Evolutionary conservation across 495 filamentous ascomycete genomes (phyloP), one percentile per base, ranked within the genome.

Genomic region (Aspergillus diversus): DNA sequence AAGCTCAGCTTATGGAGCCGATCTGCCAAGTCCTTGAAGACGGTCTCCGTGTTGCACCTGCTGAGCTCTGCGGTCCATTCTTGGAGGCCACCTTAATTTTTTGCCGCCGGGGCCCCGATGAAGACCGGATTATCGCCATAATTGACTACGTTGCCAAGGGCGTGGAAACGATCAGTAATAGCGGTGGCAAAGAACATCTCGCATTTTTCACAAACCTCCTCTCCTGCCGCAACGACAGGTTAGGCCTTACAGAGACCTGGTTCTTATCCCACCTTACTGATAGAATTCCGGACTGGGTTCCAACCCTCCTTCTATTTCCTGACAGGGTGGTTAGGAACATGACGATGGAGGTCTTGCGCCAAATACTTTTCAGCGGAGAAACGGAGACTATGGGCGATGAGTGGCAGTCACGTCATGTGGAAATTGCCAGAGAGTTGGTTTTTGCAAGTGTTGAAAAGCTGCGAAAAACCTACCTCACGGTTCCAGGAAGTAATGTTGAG

Each of bases 281-380:
- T 7, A 79, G 75, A 16, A 72, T 92, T 11, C 80, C 83, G 0
- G 73, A 81, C 37, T 93, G 89, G 88, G 87, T 80, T 2, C 91
- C 91, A 7, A 81, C 86, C 3, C 69, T 95, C 32, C 79, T 92
- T 17, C 83, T 84, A 49, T 89, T 88, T 65, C 81, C 75, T 16
- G 88, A 91, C 46, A 72, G 73, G 12, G 59, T 69, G 4, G 80
- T 91, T 31, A 84, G 85, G 27, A 71, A 74, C 15, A 75, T 77
- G 33, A 84, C 87, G 2, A 80, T 87, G 54, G 76, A 77, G 5
- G 75, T 90, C 53, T 68, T 91, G 37, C 78, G 81, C 33, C 75
- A 83, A 8, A 79, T 84, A 50, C 60, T 90, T 31, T 87, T 92
- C 66, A 75, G 67, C 35, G 65, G 66, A 47, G 73, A 78, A n/a